phyloP scores from a whole-genome alignment of 2,329 filamentous ascomycete genomes.

The Cryphonectria nitschkei region DNA sequence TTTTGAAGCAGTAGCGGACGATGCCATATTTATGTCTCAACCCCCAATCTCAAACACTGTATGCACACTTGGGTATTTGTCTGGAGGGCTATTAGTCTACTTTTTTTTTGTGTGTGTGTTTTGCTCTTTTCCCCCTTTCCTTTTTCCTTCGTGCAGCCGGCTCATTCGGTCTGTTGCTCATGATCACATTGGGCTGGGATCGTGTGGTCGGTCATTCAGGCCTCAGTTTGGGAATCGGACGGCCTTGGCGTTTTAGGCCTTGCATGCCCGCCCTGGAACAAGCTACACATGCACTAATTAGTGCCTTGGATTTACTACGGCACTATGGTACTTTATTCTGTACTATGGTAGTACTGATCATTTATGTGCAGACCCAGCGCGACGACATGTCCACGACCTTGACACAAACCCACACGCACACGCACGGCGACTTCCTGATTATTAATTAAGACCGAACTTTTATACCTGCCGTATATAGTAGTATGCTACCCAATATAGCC shows the following conservation, averaged over 20 bases:
- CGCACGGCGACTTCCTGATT: not conserved
- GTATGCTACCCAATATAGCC: too few species aligned
- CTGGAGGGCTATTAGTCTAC: too few species aligned
- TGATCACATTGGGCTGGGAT: not conserved
- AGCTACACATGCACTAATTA: not conserved
- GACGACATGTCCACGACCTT: not conserved
- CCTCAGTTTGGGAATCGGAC: not conserved
- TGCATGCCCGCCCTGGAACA: not conserved
- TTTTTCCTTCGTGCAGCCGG: too few species aligned
- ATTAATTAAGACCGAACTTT: not conserved
- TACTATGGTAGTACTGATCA: too few species aligned
- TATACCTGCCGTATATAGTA: not conserved
- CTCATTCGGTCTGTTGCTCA: not conserved
- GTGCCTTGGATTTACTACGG: not conserved
- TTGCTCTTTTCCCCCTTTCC: not conserved
- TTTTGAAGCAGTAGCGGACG: not conserved
- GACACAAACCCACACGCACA: not conserved
- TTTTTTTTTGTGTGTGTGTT: not conserved
- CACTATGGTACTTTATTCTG: not conserved
- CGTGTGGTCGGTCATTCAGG: not conserved
- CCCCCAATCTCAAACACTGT: not conserved
- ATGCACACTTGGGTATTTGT: not conserved
- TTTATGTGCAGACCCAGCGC: too few species aligned
- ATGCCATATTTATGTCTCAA: not conserved
- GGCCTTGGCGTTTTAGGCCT: conserved; percentile 4